Percentiles rank a stretch among this genome's conserved stretches.
phyloP scores from a whole-genome alignment of 805 yeast species.

The Yamadazyma tumulicola region DNA sequence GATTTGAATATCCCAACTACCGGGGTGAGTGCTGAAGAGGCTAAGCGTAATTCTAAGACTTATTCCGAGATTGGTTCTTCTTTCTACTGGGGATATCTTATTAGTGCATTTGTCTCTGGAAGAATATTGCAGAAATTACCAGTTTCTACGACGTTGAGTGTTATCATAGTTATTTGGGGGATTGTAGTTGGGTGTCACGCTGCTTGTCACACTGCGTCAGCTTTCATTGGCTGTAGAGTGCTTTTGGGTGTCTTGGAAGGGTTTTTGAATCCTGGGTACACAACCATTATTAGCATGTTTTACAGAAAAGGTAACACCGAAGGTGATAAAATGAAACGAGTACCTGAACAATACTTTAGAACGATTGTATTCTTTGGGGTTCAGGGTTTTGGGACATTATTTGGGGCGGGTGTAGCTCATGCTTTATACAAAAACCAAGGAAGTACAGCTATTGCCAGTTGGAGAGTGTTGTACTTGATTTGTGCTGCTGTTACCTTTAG shows the following conservation, averaged over 20 bases:
- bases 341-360: constrained; percentile 44
- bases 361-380: constrained; percentile 26
- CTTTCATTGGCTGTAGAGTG: constrained; percentile 50
- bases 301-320: constrained; percentile 38
- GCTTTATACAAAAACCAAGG: constrained; percentile 48
- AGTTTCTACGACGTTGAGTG: constrained; percentile 46
- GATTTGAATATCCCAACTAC: constrained; percentile 39
- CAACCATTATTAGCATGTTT: constrained; percentile 59
- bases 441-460: constrained; percentile 40
- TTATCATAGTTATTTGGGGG: constrained; percentile 53
- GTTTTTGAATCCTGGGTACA: constrained; percentile 53
- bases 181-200: constrained; percentile 47
- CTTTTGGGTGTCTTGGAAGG: constrained; percentile 54
- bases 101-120: constrained; percentile 48
- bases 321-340: no score
- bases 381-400: constrained; percentile 48
- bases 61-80: constrained; percentile 36
- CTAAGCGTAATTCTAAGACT: background rate
- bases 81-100: constrained; percentile 54
- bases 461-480: constrained; percentile 60
- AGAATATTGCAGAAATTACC: constrained; percentile 40
- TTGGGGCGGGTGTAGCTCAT: constrained; percentile 43
- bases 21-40: constrained; percentile 5
- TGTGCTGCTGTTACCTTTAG: constrained; percentile 51
- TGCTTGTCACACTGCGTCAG: constrained; percentile 49